Conservation (phyloP, 345 rosid species). For the Schrenkiella parvula region DNA sequence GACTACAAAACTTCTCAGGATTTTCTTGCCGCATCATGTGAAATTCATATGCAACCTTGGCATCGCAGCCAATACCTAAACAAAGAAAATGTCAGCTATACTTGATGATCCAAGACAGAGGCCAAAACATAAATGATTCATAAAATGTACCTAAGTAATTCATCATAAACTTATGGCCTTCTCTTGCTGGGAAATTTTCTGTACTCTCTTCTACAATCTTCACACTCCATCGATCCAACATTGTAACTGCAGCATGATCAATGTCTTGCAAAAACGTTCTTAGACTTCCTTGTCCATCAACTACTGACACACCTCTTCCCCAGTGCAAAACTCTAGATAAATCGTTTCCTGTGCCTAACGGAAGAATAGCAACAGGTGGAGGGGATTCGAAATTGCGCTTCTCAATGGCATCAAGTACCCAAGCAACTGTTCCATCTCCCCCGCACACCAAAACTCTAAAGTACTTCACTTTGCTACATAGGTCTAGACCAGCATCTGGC, state of each 20-base stretch:
- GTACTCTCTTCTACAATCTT: conserved; percentile 46
- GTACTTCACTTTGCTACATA: conserved; percentile 57
- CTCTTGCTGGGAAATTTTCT: conserved; percentile 32
- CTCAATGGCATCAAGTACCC: conserved; percentile 81
- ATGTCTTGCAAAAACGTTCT: conserved; percentile 62
- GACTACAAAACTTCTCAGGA: conserved; percentile 77
- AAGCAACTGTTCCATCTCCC: conserved; percentile 87
- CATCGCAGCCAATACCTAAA: conserved; percentile 85
- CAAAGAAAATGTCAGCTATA: conserved; percentile 20
- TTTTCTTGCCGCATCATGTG: conserved; percentile 74
- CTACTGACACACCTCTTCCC: conserved; percentile 72
- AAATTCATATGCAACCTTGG: conserved; percentile 84
- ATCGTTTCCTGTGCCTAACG: conserved; percentile 89
- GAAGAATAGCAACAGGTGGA: conserved; percentile 82
- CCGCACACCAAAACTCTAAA: conserved; percentile 80
- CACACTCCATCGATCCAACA: conserved; percentile 84
- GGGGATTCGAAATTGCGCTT: conserved; percentile 67
- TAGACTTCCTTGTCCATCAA: conserved; percentile 66
- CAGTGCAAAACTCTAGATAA: conserved; percentile 75
- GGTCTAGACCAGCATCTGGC: conserved; percentile 68
- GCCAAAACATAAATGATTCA: not conserved
- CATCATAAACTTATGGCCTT: conserved; percentile 66
- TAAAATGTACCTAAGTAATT: conserved; percentile 63
- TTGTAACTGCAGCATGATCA: conserved; percentile 75
- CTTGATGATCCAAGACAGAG: conserved; percentile 12